phyloP scores from a whole-genome alignment of 2,329 filamentous ascomycete species.

The Diaporthe sp. region DNA sequence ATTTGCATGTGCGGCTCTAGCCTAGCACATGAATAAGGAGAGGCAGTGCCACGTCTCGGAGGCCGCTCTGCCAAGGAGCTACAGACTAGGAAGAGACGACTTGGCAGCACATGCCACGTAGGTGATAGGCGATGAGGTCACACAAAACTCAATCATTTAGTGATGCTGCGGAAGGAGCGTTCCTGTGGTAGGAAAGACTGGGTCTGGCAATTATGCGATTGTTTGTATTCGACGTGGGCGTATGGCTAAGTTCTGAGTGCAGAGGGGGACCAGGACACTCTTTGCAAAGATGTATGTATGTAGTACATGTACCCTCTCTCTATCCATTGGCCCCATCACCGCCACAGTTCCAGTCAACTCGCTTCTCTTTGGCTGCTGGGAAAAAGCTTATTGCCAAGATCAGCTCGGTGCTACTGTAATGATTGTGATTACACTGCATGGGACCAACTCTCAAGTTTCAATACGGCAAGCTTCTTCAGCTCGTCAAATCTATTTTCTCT shows the following conservation, averaged over 20 bases:
- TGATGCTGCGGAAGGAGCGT: neutral
- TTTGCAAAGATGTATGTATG: too few species aligned
- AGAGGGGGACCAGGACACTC: too few species aligned
- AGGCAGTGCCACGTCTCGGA: conserved; percentile 29
- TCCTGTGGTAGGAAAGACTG: too few species aligned
- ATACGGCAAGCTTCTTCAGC: neutral
- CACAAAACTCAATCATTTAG: neutral
- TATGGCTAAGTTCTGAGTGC: too few species aligned
- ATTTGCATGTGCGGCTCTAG: conserved; percentile 20
- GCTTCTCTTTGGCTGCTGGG: too few species aligned
- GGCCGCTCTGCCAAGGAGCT: conserved; percentile 28
- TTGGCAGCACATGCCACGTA: conserved; percentile 28
- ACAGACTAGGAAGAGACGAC: conserved; percentile 22
- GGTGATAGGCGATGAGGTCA: neutral
- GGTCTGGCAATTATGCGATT: too few species aligned
- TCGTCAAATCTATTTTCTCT: too few species aligned
- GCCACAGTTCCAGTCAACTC: neutral
- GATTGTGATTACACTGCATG: too few species aligned
- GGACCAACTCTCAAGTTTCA: neutral
- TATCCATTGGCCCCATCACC: too few species aligned
- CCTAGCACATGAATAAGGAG: conserved; percentile 24
- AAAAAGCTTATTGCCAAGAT: neutral
- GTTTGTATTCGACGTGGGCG: too few species aligned
- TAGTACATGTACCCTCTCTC: too few species aligned
- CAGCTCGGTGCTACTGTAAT: too few species aligned